Evolutionary conservation across 2,329 filamentous ascomycete species (phyloP), one percentile per base, ranked within the genome.

Genomic region (Colletotrichum lentis): DNA sequence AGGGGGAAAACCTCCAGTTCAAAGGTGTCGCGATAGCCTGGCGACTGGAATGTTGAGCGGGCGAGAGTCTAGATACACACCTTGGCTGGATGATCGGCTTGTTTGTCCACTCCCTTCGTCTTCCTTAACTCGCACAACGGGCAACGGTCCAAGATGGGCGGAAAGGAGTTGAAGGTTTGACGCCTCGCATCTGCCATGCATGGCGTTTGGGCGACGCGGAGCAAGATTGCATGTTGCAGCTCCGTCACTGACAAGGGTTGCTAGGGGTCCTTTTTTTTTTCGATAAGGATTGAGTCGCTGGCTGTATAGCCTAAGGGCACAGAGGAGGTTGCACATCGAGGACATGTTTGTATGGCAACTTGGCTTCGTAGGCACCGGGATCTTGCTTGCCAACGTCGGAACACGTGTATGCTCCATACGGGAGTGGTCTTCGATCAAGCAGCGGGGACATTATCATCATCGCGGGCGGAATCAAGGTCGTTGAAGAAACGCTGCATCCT

Each of bases 211-310:
- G 50, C 43, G 35, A 24, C 24, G 31, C 43, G 44, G 41, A 66
- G n/a, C n/a, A 39, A 39, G 39, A 58, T 62, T 52, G 58, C 64
- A 62, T 35, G 43, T 43, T 44, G 52, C 58, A 41, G 53, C 37
- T 10, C 53, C 53, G 14, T 27, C 53, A 56, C 20, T 43, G 35
- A 56, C 53, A 57, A 39, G 41, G 16, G 44, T 46, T 57, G 31
- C 37, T 62, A 66, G 44, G 50, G 49, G 63, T 52, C 43, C 63
- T n/a, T n/a, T n/a, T n/a, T 53, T 37, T 53, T 63, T 52, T 56
- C 20, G 50, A 55, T 16, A 3, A 24, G 14, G 46, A 37, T 56
- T 16, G 50, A 52, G 52, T 37, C 31, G 27, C 4, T 14, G 18
- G 20, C 35, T 22, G 43, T n/a, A 31, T 20, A 18, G 47, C 20